These are phyloP conservation scores for Epicoccum sorghinum DNA, from an alignment of 2,329 filamentous ascomycete species.

Conservation along the genomic window DNA sequence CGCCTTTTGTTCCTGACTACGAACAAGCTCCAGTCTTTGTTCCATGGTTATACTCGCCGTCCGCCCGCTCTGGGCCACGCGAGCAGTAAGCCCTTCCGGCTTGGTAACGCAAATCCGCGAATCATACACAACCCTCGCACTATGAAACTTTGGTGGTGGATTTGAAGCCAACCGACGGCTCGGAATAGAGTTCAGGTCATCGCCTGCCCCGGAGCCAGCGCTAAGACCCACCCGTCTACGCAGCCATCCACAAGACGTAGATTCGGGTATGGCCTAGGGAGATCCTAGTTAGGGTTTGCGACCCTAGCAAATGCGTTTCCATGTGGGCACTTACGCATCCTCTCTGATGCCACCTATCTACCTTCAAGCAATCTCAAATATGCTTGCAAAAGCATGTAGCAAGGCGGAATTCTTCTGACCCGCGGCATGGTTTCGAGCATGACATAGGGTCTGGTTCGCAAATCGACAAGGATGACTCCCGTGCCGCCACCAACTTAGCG, in stretches of 20 bases:
- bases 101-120: conserved; percentile 5
- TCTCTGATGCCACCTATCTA: neutral
- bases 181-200: conserved; percentile 25
- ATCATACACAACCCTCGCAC: conserved; percentile 6
- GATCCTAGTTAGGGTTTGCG: conserved; percentile 14
- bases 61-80: conserved; percentile 28
- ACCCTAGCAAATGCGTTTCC: conserved; percentile 12
- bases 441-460: neutral
- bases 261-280: conserved; percentile 15
- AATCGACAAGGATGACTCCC: conserved; percentile 8
- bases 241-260: conserved; percentile 15
- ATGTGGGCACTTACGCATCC: conserved; percentile 11
- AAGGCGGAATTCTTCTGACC: neutral
- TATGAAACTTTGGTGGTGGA: conserved; percentile 15
- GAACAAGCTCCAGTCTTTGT: conserved; percentile 3
- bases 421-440: neutral
- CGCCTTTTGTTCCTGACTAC: neutral
- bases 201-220: conserved; percentile 27
- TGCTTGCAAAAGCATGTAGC: neutral
- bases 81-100: conserved; percentile 6
- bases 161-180: conserved; percentile 15
- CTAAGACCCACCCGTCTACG: conserved; percentile 15
- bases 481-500: conserved; percentile 14
- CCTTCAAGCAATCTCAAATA: neutral
- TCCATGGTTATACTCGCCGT: conserved; percentile 21